These are phyloP conservation scores for Phytopythium boreale DNA, from an alignment of 352 stramenopile genomes.

Conservation along the genomic window DNA sequence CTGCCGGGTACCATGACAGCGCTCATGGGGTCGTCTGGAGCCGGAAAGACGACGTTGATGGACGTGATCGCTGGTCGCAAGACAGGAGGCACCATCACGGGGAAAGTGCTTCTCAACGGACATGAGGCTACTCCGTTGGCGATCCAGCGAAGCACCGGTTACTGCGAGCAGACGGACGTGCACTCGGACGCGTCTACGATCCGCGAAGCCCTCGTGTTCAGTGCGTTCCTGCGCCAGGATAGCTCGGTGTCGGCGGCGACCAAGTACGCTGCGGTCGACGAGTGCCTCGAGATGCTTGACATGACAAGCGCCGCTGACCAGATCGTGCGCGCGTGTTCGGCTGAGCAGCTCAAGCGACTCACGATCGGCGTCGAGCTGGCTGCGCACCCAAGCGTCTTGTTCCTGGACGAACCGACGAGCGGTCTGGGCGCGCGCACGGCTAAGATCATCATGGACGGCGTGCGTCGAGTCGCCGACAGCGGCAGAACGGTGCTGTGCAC, in stretches of 20 bases:
- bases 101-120: constrained; percentile 85
- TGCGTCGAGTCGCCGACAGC: constrained; percentile 62
- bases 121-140: constrained; percentile 30
- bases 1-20: constrained; percentile 42
- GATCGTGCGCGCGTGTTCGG: constrained; percentile 32
- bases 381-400: constrained; percentile 73
- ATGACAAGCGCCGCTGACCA: constrained; percentile 25
- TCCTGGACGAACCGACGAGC: constrained; percentile 71
- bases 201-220: constrained; percentile 85
- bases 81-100: constrained; percentile 66
- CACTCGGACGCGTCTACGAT: constrained; percentile 85
- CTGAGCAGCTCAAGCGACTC: constrained; percentile 42
- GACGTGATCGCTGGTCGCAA: constrained; percentile 92
- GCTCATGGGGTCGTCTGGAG: constrained; percentile 53
- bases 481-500: constrained; percentile 76
- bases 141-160: constrained; percentile 27
- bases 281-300: constrained; percentile 26
- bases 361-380: constrained; percentile 67
- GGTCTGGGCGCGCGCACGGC: constrained; percentile 78
- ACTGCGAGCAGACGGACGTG: constrained; percentile 79
- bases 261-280: constrained; percentile 27
- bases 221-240: constrained; percentile 59
- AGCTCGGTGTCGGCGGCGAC: constrained; percentile 17
- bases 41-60: constrained; percentile 91
- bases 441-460: constrained; percentile 74